Evolutionary conservation across 192 early-diverging fungal genomes (phyloP), one percentile per base, ranked within the genome.

Genomic region (Entrophospora sp.): DNA sequence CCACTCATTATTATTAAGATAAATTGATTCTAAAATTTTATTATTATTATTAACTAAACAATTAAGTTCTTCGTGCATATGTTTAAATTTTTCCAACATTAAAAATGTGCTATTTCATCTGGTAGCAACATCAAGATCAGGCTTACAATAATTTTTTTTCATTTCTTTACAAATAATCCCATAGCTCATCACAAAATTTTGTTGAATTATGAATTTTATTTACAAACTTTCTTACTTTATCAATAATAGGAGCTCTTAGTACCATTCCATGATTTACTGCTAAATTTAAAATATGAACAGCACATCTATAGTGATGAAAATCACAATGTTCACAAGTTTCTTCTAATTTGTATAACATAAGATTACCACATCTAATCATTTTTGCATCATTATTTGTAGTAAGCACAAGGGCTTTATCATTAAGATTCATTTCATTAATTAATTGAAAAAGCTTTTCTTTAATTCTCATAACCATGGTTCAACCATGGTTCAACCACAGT

Each of bases 321-420:
- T 36, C 57, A 30, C 9, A 24, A 37, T 59, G 2, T 4, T 9
- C 20, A 5, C 5, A 18, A 5, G 16, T n/a, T 25, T 22, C 25
- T 27, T 18, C 5, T 59, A 59, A 36, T 38, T 14, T 20, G 7
- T 49, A n/a, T 49, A 22, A n/a, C 20, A 20, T 24, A 49, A 40
- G 35, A 22, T 40, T 40, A 18, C 2, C 35, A 40, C 32, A 36
- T 38, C 35, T 22, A 1, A 53, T 53, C 57, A 59, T 59, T 36
- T n/a, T 36, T 38, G 57, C 18, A 40, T 59, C 6, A 36, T 59
- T 59, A 20, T 59, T 16, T 38, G 57, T 59, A 40, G 57, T 59
- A 22, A 59, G 28, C 25, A 1, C 57, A 22, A 37, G 14, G 2
- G 37, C 18, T 59, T 59, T 59, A 7, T 24, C n/a, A 59, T 30